These are phyloP conservation scores for Nephelium lappaceum DNA, from an alignment of 345 rosid genomes.

Conservation along the genomic window DNA sequence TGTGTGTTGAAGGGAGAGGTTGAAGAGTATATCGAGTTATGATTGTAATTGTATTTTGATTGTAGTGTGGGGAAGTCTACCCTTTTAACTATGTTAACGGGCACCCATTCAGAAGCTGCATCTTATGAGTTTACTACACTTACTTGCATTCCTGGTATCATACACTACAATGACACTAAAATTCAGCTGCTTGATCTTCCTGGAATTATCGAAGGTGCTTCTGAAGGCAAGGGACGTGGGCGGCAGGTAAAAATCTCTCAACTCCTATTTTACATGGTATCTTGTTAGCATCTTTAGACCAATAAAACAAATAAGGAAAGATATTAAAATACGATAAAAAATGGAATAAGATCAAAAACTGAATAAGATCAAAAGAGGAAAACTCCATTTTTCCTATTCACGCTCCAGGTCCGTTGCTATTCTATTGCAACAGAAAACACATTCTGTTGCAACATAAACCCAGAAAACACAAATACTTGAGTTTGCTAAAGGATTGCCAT, in stretches of 20 bases:
- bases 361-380: too few relatives aligned
- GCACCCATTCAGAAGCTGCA: constrained; percentile 99
- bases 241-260: constrained; percentile 65
- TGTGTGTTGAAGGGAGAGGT: background rate
- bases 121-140: constrained; percentile 97
- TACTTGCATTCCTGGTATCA: constrained; percentile 97
- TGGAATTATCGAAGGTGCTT: constrained; percentile 99
- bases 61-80: constrained; percentile 99
- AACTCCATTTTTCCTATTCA: too few relatives aligned
- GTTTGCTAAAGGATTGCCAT: too few relatives aligned
- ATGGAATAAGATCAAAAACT: too few relatives aligned
- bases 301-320: too few relatives aligned
- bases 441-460: too few relatives aligned
- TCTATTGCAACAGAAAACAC: too few relatives aligned
- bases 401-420: too few relatives aligned
- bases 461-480: too few relatives aligned
- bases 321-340: too few relatives aligned
- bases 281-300: background rate
- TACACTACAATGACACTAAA: constrained; percentile 93
- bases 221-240: constrained; percentile 99
- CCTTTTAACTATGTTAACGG: constrained; percentile 91
- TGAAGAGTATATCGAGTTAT: background rate
- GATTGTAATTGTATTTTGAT: constrained; percentile 6
- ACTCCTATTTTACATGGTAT: background rate
- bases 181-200: constrained; percentile 99